phyloP scores from a whole-genome alignment of 345 rosid species.

The Fremontodendron californicum region DNA sequence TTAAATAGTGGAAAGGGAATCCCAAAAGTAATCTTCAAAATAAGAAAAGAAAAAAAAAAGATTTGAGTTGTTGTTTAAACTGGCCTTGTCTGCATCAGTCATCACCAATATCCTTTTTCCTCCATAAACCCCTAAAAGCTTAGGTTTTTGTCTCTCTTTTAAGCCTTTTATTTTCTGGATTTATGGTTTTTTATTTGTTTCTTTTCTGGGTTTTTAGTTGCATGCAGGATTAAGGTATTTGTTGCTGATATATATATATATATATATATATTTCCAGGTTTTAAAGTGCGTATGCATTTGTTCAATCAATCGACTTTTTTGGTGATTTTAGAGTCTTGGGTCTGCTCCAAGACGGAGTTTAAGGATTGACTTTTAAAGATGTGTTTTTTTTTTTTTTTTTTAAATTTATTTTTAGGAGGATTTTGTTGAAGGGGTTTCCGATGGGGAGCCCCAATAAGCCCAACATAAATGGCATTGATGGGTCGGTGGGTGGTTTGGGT shows the following conservation, averaged over 20 bases:
- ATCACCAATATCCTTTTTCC: not conserved
- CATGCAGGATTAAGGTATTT: slow-evolving; percentile 19
- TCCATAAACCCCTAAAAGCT: not conserved
- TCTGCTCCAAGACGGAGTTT: slow-evolving; percentile 8
- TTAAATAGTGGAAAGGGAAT: not conserved
- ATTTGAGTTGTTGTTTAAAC: not conserved
- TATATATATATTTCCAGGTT: slow-evolving; percentile 19
- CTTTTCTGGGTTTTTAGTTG: slow-evolving; percentile 18
- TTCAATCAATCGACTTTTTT: slow-evolving; percentile 23
- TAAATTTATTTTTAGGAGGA: too few relatives aligned
- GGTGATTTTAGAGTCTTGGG: slow-evolving; percentile 26
- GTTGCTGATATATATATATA: too few relatives aligned
- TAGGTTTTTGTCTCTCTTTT: not conserved
- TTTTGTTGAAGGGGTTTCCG: slow-evolving; percentile 28
- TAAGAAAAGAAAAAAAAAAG: not conserved
- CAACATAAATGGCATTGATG: slow-evolving; percentile 58
- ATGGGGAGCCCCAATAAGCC: slow-evolving; percentile 74
- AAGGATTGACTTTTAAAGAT: slow-evolving; percentile 23
- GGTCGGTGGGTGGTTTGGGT: slow-evolving; percentile 97
- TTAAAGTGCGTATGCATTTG: slow-evolving; percentile 23
- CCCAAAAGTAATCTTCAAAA: not conserved
- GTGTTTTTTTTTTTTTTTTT: slow-evolving; percentile 4
- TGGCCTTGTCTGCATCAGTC: slow-evolving; percentile 3
- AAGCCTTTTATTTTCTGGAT: slow-evolving; percentile 8
- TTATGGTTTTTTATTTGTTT: not conserved